Percentiles rank a stretch among this genome's conserved stretches.
These are phyloP conservation scores for Puccinia novopanici DNA, from an alignment of 1,284 basidiomycete genomes.

Conservation along the genomic window DNA sequence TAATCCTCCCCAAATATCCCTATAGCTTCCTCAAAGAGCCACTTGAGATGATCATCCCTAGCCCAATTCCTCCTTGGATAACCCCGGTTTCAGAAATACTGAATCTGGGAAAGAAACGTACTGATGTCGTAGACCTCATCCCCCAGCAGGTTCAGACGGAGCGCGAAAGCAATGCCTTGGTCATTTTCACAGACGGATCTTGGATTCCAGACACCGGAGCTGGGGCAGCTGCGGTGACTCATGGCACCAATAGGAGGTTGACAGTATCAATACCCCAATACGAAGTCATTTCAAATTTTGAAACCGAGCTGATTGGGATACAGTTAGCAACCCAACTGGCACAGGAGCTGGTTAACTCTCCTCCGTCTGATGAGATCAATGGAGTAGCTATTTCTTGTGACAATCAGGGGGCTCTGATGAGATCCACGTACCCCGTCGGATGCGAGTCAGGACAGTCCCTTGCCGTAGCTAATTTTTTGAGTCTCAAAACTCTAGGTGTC, in stretches of 20 bases:
- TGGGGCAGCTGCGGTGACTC: neutral
- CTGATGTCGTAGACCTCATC: neutral
- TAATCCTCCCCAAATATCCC: neutral
- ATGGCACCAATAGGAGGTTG: too few relatives aligned
- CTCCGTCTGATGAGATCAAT: neutral
- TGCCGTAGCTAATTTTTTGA: too few relatives aligned
- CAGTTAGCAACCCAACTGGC: neutral
- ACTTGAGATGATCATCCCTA: neutral
- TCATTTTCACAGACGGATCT: constrained; percentile 1
- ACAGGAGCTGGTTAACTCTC: neutral
- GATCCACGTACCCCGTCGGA: neutral
- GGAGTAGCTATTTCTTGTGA: neutral
- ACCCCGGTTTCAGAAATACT: too few relatives aligned
- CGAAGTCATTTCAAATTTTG: neutral
- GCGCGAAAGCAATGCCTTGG: neutral
- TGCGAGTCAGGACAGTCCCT: too few relatives aligned
- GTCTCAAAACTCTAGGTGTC: too few relatives aligned
- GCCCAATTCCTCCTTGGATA: neutral
- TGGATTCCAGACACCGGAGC: neutral
- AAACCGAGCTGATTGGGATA: neutral
- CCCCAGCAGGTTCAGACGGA: neutral
- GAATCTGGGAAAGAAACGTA: too few relatives aligned
- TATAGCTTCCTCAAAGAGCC: neutral
- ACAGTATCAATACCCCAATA: too few relatives aligned
- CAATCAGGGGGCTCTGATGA: neutral